Percentiles rank a stretch among this genome's conserved stretches.
Conservation (phyloP, 257 asterid genomes). For the Petunia axillaris region DNA sequence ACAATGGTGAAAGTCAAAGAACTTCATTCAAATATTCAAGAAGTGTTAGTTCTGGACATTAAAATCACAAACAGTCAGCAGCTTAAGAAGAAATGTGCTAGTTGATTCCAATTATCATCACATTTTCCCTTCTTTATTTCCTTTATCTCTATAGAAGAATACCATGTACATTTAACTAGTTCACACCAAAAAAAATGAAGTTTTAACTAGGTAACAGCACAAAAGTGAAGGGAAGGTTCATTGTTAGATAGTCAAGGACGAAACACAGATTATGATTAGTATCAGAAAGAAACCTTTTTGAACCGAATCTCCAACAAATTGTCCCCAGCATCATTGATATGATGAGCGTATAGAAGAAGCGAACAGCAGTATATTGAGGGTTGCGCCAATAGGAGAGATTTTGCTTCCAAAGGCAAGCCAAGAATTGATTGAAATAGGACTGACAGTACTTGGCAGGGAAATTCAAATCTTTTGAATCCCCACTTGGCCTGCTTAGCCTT, state of each 20-base stretch:
- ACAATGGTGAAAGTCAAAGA: background rate
- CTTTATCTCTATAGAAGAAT: background rate
- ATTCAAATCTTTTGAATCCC: conserved; percentile 69
- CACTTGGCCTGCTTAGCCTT: conserved; percentile 73
- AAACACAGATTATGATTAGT: conserved; percentile 17
- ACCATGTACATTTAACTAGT: background rate
- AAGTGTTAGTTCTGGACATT: conserved; percentile 6
- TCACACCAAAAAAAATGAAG: background rate
- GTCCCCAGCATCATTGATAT: conserved; percentile 91
- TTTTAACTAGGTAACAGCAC: background rate
- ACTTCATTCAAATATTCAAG: background rate
- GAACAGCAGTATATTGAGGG: conserved; percentile 96
- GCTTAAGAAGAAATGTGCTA: background rate
- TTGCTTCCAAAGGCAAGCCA: conserved; percentile 95
- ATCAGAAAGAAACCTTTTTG: conserved; percentile 61
- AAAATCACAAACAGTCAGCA: background rate
- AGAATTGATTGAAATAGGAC: conserved; percentile 63
- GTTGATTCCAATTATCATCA: background rate
- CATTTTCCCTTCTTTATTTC: background rate
- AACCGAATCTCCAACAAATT: conserved; percentile 92
- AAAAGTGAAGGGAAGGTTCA: background rate
- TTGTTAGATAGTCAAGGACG: background rate
- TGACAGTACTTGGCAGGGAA: conserved; percentile 80
- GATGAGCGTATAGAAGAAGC: conserved; percentile 84
- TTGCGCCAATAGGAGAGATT: conserved; percentile 95